Evolutionary conservation across 2,329 filamentous ascomycete species (phyloP), one percentile per base, ranked within the genome.

Genomic region (Coniella vitis): DNA sequence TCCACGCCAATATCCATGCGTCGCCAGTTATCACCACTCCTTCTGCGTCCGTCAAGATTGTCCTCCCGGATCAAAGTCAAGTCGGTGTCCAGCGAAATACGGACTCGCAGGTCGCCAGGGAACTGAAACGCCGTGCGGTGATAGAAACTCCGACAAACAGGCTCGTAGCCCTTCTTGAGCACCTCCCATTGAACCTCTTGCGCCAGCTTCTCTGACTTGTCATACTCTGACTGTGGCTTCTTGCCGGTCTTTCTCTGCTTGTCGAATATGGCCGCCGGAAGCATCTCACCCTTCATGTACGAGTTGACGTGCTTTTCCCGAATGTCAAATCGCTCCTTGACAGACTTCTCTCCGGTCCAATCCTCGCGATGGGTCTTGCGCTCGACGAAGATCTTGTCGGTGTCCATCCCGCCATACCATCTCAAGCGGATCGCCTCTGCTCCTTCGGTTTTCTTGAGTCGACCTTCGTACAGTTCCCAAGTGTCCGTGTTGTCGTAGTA

Each of bases 301-400:
- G 88, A 78, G 62, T 97, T 97, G 62, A 98, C 86, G 55, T 96
- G 87, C 76, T 98, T 98, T 71, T 98, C 93, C 72, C 98, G 97
- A 56, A 93, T 76, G 8, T 87, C 78, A 63, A 98, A 98, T 38
- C 93, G 86, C 38, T 93, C 91, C 72, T 98, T 98, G 69, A 98
- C 93, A 2, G 91, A 97, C 71, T 97, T 95, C 66, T 98, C 93
- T 51, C 93, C 93, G 0, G 93, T 98, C 93, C 93, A 98, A 66
- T 98, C 93, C 67, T 98, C 93, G 35, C 93, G 85, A 71, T 98
- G 93, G 1, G 93, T 98, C 71, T 98, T 98, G 54, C 93, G 82
- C 73, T 98, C 93, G 20, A 98, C 86, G 61, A 97, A 98, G 49
- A 97, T 94, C 47, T 88, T 93, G 63, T 97, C 90, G 46, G 75